These are phyloP conservation scores for Castanospermum australe DNA, from an alignment of 306 rosid species.

Conservation along the genomic window DNA sequence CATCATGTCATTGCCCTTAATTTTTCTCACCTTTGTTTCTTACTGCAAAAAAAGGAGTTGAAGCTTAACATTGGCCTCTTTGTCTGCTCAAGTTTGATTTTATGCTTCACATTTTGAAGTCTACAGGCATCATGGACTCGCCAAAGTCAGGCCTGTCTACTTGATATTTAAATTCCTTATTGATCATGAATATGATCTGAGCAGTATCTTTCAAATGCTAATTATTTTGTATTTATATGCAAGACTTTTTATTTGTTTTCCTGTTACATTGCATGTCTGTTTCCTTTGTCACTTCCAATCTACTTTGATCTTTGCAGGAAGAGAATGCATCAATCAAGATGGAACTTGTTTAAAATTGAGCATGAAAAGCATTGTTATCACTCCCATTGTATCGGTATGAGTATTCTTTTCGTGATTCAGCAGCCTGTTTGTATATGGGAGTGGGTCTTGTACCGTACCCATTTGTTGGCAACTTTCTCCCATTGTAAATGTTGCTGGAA, in stretches of 20 bases:
- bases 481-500: constrained; percentile 38
- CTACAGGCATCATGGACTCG: constrained; percentile 12
- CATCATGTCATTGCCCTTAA: not conserved
- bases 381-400: constrained; percentile 25
- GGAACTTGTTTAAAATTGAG: constrained; percentile 36
- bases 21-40: constrained; percentile 13
- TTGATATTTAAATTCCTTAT: not conserved
- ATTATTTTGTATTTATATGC: not conserved
- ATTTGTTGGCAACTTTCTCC: constrained; percentile 30
- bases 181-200: not conserved
- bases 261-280: not conserved
- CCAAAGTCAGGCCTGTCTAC: not conserved
- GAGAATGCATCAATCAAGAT: constrained; percentile 47
- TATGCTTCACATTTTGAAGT: constrained; percentile 14
- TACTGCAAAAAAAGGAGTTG: not conserved
- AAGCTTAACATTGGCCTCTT: not conserved
- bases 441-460: constrained; percentile 39
- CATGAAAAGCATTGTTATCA: constrained; percentile 8
- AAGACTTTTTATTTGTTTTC: not conserved
- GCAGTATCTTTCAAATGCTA: not conserved
- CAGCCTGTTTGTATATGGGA: constrained; percentile 28
- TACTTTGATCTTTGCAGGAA: constrained; percentile 54
- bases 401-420: constrained; percentile 29
- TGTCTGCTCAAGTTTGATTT: not conserved
- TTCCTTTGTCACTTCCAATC: constrained; percentile 27